A percentile compares a stretch with the other conserved stretches of the same genome.
Evolutionary conservation across 495 filamentous ascomycete species (phyloP).

Genomic region (Talaromyces trachyspermus): DNA sequence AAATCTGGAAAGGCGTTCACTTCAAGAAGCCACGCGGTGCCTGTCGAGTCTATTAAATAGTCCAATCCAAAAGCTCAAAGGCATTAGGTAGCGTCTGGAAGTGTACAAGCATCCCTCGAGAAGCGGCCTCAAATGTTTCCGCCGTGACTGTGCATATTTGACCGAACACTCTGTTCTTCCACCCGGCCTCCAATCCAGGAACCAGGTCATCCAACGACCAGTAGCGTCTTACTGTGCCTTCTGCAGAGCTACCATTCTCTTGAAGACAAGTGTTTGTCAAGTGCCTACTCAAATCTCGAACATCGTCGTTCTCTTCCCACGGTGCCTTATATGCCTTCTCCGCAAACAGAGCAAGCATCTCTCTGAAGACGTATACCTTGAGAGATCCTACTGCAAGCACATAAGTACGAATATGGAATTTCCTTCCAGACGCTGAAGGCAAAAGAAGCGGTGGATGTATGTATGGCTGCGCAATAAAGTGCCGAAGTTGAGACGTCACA

Average conservation of each 20-base stretch:
- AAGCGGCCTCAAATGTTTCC: slow-evolving; percentile 78
- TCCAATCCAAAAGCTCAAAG: slow-evolving; percentile 88
- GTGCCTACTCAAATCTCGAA: slow-evolving; percentile 56
- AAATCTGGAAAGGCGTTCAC: slow-evolving; percentile 98
- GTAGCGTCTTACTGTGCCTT: slow-evolving; percentile 61
- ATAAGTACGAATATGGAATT: slow-evolving; percentile 94
- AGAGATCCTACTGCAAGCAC: slow-evolving; percentile 72
- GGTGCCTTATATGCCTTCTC: slow-evolving; percentile 53
- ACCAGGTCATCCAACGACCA: slow-evolving; percentile 49
- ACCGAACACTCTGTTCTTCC: slow-evolving; percentile 55
- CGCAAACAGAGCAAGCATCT: slow-evolving; percentile 91
- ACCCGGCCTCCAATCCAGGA: slow-evolving; percentile 26
- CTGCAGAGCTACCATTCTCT: slow-evolving; percentile 40
- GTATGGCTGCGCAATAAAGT: slow-evolving; percentile 95
- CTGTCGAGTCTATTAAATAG: slow-evolving; percentile 67
- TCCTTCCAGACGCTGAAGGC: slow-evolving; percentile 52
- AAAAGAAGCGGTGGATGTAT: slow-evolving; percentile 83
- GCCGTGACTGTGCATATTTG: slow-evolving; percentile 67
- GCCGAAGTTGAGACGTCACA: slow-evolving; percentile 82
- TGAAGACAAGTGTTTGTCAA: slow-evolving; percentile 97
- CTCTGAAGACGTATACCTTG: slow-evolving; percentile 76
- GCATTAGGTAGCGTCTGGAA: slow-evolving; percentile 84
- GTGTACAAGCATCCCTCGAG: slow-evolving; percentile 72
- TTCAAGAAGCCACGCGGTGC: slow-evolving; percentile 70
- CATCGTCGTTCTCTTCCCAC: slow-evolving; percentile 36